Evolutionary conservation across 176 grass and related monocot genomes (phyloP).

Genomic region (Carex scoparia): DNA sequence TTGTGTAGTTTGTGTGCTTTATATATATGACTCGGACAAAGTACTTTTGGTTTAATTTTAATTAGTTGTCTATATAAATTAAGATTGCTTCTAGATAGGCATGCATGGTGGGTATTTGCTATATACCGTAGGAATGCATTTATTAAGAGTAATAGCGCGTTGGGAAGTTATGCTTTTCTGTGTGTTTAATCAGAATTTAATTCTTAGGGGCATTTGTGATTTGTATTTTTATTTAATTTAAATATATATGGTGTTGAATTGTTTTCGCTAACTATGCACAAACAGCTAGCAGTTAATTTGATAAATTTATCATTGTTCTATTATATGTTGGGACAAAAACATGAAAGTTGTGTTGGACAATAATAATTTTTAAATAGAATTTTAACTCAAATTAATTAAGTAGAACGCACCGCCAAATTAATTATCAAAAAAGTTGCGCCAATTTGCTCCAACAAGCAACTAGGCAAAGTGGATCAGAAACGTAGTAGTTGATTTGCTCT

Average conservation of each 20-base stretch:
- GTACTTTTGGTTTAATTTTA: background rate
- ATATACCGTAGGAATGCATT: background rate
- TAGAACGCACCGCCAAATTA: background rate
- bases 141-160: background rate
- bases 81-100: constrained; percentile 3
- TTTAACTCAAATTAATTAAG: background rate
- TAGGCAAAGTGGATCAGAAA: background rate
- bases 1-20: constrained; percentile 16
- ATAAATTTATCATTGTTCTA: background rate
- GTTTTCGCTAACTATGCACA: background rate
- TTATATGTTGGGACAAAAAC: background rate
- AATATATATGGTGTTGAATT: background rate
- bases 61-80: background rate
- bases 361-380: background rate
- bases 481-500: constrained; percentile 10
- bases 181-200: background rate
- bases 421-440: background rate
- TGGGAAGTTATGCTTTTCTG: background rate
- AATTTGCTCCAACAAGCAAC: constrained; percentile 13
- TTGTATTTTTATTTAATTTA: background rate
- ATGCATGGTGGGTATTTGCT: background rate
- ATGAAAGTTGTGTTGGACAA: background rate
- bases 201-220: background rate
- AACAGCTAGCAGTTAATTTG: background rate
- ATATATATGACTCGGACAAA: background rate